Evolutionary conservation across 2,329 filamentous ascomycete genomes (phyloP).

Genomic region (Didymellaceae sp.): DNA sequence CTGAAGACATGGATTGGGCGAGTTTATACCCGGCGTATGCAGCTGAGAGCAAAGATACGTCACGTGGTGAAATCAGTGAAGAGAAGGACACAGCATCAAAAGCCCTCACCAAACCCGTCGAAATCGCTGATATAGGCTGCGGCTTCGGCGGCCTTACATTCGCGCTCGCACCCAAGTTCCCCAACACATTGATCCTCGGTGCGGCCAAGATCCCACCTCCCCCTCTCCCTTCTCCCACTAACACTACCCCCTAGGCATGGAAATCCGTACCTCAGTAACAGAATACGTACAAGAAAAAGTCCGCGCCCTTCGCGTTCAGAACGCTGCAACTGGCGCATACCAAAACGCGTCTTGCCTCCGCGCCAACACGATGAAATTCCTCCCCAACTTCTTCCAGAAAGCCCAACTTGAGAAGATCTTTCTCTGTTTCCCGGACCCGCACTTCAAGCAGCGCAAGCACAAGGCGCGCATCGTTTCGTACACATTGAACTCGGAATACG

Average conservation of each 20-base stretch:
- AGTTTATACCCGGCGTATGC: constrained; percentile 78
- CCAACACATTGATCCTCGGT: constrained; percentile 84
- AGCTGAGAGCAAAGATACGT: constrained; percentile 7
- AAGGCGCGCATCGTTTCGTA: constrained; percentile 93
- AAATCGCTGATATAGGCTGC: constrained; percentile 96
- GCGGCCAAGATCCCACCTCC: constrained; percentile 39
- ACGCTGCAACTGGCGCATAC: constrained; percentile 62
- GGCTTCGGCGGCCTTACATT: constrained; percentile 93
- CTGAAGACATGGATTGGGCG: constrained; percentile 90
- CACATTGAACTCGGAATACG: constrained; percentile 91
- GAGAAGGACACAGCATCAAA: constrained; percentile 23
- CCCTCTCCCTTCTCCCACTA: not conserved
- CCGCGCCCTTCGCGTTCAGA: constrained; percentile 76
- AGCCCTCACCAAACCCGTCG: constrained; percentile 71
- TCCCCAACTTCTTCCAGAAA: constrained; percentile 94
- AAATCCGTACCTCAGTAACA: constrained; percentile 89
- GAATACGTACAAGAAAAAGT: constrained; percentile 91
- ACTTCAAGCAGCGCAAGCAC: constrained; percentile 97
- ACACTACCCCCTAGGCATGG: constrained; percentile 68
- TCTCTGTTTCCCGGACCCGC: constrained; percentile 97
- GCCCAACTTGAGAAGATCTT: constrained; percentile 88
- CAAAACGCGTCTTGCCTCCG: constrained; percentile 89
- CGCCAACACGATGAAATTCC: constrained; percentile 98
- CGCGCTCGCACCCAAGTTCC: constrained; percentile 80
- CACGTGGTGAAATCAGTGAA: constrained; percentile 42